Evolutionary conservation across 2,329 filamentous ascomycete genomes (phyloP).

Genomic region (Fusarium scirpi): DNA sequence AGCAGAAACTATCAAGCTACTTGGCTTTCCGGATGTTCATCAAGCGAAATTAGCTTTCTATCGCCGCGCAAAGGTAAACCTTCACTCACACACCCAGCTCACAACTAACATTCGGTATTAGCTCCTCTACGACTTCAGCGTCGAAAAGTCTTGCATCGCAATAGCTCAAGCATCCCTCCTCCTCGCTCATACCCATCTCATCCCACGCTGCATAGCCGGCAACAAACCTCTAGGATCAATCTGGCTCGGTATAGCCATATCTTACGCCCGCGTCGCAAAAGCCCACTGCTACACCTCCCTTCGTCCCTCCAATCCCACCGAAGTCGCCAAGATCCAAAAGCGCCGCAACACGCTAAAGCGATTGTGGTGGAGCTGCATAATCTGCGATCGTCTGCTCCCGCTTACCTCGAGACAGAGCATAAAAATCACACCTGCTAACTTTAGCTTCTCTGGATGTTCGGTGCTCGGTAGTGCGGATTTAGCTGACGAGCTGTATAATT

Average conservation of each 20-base stretch:
- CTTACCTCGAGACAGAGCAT: slow-evolving; percentile 44
- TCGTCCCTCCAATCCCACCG: background rate
- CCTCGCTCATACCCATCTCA: slow-evolving; percentile 43
- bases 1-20: slow-evolving; percentile 28
- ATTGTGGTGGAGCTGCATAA: slow-evolving; percentile 46
- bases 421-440: slow-evolving; percentile 43
- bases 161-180: slow-evolving; percentile 43
- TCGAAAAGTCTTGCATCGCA: slow-evolving; percentile 41
- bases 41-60: slow-evolving; percentile 45
- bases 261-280: slow-evolving; percentile 43
- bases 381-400: slow-evolving; percentile 38
- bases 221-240: slow-evolving; percentile 45
- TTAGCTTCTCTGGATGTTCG: slow-evolving; percentile 38
- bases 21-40: slow-evolving; percentile 41
- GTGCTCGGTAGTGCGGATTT: slow-evolving; percentile 36
- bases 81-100: fast-evolving
- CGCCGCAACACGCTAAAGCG: slow-evolving; percentile 41
- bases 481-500: slow-evolving; percentile 37
- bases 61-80: slow-evolving; percentile 37
- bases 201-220: slow-evolving; percentile 42
- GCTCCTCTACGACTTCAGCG: slow-evolving; percentile 46
- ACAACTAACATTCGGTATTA: background rate
- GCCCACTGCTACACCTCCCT: slow-evolving; percentile 41
- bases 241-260: slow-evolving; percentile 45
- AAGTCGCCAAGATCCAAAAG: slow-evolving; percentile 28